Conservation (phyloP, 495 filamentous ascomycete species). For the Parathielavia appendiculata region DNA sequence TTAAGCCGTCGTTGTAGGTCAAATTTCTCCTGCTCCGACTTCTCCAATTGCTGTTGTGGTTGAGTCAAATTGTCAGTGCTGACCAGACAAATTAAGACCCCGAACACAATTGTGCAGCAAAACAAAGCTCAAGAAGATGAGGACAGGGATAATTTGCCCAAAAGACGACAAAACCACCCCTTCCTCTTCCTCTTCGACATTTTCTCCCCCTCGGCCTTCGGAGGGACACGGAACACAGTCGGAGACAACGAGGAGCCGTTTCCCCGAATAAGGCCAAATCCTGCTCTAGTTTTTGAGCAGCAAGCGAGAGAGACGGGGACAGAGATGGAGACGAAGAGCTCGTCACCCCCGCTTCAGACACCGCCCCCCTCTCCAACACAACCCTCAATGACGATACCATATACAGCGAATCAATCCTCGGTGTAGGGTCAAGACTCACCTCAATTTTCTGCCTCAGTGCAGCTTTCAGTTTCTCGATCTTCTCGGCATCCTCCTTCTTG, state of each 20-base stretch:
- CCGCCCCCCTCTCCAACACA: background rate
- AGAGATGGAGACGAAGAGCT: too few relatives aligned
- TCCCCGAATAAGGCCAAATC: background rate
- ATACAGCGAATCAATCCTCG: conserved; percentile 18
- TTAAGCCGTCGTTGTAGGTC: conserved; percentile 46
- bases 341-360: background rate
- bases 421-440: conserved; percentile 32
- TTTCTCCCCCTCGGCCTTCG: background rate
- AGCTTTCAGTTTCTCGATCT: conserved; percentile 46
- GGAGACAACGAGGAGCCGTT: too few relatives aligned
- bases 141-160: background rate
- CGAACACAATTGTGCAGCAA: background rate
- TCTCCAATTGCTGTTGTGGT: conserved; percentile 42
- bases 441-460: conserved; percentile 45
- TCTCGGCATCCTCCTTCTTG: conserved; percentile 46
- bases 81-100: background rate
- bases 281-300: background rate
- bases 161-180: conserved; percentile 1
- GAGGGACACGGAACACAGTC: background rate
- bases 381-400: conserved; percentile 1
- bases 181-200: background rate
- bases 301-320: background rate
- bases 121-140: background rate
- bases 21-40: conserved; percentile 45
- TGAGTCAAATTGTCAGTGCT: background rate